phyloP scores from a whole-genome alignment of 129 eudicot species.

The Tanacetum coccineum region DNA sequence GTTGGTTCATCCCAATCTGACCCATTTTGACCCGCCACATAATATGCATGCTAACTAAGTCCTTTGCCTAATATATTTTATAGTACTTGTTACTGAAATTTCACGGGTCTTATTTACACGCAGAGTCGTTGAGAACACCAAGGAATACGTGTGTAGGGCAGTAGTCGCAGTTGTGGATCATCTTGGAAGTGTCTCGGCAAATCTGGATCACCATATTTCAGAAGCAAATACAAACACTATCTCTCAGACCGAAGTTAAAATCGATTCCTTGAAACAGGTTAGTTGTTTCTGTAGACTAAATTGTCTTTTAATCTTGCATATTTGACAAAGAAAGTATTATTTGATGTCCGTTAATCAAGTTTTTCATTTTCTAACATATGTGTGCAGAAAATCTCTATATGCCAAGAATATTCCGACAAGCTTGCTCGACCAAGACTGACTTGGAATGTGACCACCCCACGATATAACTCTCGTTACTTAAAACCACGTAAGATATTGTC shows the following conservation, averaged over 20 bases:
- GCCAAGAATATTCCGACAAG: constrained; percentile 54
- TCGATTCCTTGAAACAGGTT: constrained; percentile 54
- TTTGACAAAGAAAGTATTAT: background rate
- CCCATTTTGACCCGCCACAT: too few species aligned
- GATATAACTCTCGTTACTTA: constrained; percentile 52
- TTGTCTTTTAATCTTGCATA: too few species aligned
- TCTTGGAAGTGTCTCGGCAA: constrained; percentile 67
- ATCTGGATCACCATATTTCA: constrained; percentile 39
- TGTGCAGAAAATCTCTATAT: constrained; percentile 40
- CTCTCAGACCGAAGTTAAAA: constrained; percentile 41
- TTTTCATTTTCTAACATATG: background rate
- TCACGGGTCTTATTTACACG: background rate
- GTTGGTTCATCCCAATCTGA: too few species aligned
- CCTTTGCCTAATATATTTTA: too few species aligned
- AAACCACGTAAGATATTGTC: constrained; percentile 37
- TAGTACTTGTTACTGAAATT: too few species aligned
- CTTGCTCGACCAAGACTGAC: constrained; percentile 37
- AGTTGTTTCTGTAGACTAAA: background rate
- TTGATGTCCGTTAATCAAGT: background rate
- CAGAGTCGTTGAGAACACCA: constrained; percentile 67
- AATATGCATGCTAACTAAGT: too few species aligned
- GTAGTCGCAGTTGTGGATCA: constrained; percentile 77
- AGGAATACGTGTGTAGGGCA: constrained; percentile 60
- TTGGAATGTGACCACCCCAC: constrained; percentile 42
- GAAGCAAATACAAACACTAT: constrained; percentile 20